These are phyloP conservation scores for Eucalyptus erythrocorys DNA, from an alignment of 345 rosid species.

Conservation along the genomic window DNA sequence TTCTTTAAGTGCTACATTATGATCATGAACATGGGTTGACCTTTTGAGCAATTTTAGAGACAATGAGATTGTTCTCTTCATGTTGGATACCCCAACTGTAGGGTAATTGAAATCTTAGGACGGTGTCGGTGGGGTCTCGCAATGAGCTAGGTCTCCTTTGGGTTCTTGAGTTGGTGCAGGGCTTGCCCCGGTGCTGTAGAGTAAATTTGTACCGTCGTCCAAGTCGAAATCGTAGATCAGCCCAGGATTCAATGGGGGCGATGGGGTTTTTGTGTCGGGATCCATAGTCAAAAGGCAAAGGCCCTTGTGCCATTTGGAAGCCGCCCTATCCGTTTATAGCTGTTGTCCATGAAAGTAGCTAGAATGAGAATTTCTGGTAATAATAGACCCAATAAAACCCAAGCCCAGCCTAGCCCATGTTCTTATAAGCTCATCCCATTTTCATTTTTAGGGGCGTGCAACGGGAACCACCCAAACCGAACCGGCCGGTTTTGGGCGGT, in stretches of 20 bases:
- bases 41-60: not conserved
- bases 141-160: slow-evolving; percentile 11
- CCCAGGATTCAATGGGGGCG: slow-evolving; percentile 33
- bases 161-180: slow-evolving; percentile 22
- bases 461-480: no score
- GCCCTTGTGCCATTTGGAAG: slow-evolving; percentile 18
- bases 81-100: slow-evolving; percentile 24
- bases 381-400: no score
- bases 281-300: slow-evolving; percentile 47
- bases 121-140: slow-evolving; percentile 3
- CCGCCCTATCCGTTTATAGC: slow-evolving; percentile 5
- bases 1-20: not conserved
- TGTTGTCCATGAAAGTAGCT: slow-evolving; percentile 23
- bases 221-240: slow-evolving; percentile 24
- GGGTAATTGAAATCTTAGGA: slow-evolving; percentile 34
- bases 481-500: no score
- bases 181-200: slow-evolving; percentile 29
- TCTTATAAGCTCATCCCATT: no score
- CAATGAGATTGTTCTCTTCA: slow-evolving; percentile 5
- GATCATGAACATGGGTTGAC: not conserved
- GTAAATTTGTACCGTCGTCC: slow-evolving; percentile 20
- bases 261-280: slow-evolving; percentile 35
- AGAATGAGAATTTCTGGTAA: not conserved
- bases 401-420: no score
- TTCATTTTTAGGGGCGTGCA: no score